Percentiles rank a stretch among this genome's conserved stretches.
These are phyloP conservation scores for Silene coronaria DNA, from an alignment of 179 eudicot genomes.

Conservation along the genomic window DNA sequence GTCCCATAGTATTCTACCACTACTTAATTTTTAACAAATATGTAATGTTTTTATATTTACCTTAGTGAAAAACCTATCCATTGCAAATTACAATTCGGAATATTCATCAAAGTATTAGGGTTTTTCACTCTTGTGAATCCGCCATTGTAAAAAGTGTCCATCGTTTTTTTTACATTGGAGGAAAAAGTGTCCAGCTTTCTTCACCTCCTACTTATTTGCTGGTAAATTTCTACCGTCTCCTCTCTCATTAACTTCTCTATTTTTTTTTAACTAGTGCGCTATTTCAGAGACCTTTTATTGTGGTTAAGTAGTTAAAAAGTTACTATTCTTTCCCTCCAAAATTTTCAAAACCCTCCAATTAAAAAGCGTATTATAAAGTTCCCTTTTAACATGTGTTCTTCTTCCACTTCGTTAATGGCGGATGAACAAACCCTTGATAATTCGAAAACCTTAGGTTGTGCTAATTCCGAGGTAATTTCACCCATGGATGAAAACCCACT, in stretches of 20 bases:
- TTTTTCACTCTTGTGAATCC: background rate
- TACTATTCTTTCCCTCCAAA: background rate
- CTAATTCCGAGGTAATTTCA: background rate
- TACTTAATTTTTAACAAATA: too few species aligned
- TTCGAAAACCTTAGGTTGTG: background rate
- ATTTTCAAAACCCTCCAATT: background rate
- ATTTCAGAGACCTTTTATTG: background rate
- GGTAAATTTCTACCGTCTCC: background rate
- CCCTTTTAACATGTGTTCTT: background rate
- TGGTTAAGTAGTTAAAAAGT: background rate
- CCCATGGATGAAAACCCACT: constrained; percentile 11
- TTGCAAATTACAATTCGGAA: too few species aligned
- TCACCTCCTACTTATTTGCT: background rate
- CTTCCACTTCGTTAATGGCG: constrained; percentile 10
- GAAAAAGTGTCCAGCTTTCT: background rate
- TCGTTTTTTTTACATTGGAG: background rate
- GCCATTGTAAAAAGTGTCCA: background rate
- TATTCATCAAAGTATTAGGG: background rate
- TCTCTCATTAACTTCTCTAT: background rate
- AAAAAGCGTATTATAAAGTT: too few species aligned
- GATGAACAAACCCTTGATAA: constrained; percentile 3
- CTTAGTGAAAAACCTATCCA: too few species aligned
- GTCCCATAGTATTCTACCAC: too few species aligned
- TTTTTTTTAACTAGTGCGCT: background rate
- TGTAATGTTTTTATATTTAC: too few species aligned